Percentiles rank a stretch among this genome's conserved stretches.
Evolutionary conservation across 371 early-diverging fungal genomes (phyloP).

Genomic region (Umbelopsis sp.): DNA sequence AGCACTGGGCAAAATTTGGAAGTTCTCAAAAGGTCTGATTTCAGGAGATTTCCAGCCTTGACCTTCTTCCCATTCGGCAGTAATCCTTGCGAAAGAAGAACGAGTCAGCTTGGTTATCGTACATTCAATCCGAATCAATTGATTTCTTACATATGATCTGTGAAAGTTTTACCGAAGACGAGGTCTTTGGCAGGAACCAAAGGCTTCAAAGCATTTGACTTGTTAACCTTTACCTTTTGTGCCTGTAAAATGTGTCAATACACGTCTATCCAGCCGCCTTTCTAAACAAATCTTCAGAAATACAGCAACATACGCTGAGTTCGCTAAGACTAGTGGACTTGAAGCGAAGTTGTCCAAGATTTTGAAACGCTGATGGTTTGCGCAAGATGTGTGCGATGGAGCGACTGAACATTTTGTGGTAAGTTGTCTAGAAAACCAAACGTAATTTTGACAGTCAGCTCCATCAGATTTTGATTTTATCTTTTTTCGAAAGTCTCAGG

Average conservation of each 20-base stretch:
- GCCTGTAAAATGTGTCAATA: conserved; percentile 36
- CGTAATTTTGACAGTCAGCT: conserved; percentile 8
- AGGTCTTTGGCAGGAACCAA: conserved; percentile 78
- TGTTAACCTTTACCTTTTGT: conserved; percentile 47
- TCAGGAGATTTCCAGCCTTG: conserved; percentile 81
- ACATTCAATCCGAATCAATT: background rate
- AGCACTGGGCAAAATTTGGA: conserved; percentile 83
- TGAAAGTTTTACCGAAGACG: conserved; percentile 87
- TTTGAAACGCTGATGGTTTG: background rate
- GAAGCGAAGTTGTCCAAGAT: conserved; percentile 20
- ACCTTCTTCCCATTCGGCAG: conserved; percentile 74
- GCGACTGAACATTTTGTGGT: conserved; percentile 12
- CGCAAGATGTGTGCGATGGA: conserved; percentile 2
- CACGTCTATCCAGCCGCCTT: background rate
- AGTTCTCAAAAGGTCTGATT: conserved; percentile 80
- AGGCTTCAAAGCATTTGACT: conserved; percentile 55
- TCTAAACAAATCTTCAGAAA: background rate
- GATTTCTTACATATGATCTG: conserved; percentile 87
- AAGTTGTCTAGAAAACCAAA: background rate
- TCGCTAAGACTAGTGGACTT: conserved; percentile 23
- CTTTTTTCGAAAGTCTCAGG: background rate
- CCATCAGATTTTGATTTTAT: conserved; percentile 8
- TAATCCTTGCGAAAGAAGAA: conserved; percentile 41
- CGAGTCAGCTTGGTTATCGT: background rate
- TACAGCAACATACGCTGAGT: conserved; percentile 22